Evolutionary conservation across 768 basidiomycete genomes (phyloP), one percentile per base, ranked within the genome.

Genomic region (Tricholomella constricta): DNA sequence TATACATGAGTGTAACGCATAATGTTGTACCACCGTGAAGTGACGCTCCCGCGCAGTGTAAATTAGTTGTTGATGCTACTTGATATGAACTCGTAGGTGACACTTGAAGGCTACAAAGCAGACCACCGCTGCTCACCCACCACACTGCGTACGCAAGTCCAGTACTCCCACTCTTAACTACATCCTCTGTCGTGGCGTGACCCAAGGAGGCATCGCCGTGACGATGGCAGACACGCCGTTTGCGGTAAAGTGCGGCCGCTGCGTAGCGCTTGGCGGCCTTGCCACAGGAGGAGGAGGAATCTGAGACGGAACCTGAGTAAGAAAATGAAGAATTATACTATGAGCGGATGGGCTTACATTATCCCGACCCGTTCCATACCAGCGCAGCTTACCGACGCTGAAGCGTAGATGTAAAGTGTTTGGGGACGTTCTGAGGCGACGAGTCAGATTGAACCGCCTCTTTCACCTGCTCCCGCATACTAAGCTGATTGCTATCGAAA

Each of bases 401-500:
- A 19, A n/a, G 40, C 31, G 15, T 44, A 6, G 37, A 47, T 27
- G 15, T 31, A 27, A 56, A 10, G 17, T 56, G 51, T 26, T 19
- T 22, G 19, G 49, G 47, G 19, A 49, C 48, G 6, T 26, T 40
- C 29, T 26, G 43, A 1, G 51, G 48, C 6, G 10, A 15, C 17
- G 45, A 11, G 20, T 22, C 22, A 46, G 31, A 11, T 31, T 34
- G 45, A 8, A 4, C 6, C 6, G 27, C 7, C 27, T 46, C 32
- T 4, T 32, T 25, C 25, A 17, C 20, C 20, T 22, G 40, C n/a
- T 48, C 22, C 19, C 43, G 14, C 22, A 27, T 34, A 14, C 20
- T 26, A 32, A 27, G 11, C 23, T 42, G 40, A 47, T 59, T 59
- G 25, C 52, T 56, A 19, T 59, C 48, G 36, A 59, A 59, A 41